phyloP scores from a whole-genome alignment of 2,329 filamentous ascomycete species.

The Colletotrichum liaoningense region DNA sequence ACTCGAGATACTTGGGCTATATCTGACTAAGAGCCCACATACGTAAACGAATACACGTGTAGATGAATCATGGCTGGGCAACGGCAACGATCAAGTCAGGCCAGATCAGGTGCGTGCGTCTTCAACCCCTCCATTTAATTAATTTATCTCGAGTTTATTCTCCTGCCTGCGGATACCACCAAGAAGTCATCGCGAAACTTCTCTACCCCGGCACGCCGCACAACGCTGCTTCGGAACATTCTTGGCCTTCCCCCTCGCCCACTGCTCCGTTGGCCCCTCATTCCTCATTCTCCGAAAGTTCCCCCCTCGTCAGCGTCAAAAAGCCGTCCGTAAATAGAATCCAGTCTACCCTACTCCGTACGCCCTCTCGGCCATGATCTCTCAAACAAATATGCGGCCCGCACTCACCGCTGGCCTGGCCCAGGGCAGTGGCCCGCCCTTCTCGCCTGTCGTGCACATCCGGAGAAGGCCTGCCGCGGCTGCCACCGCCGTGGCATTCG shows the following conservation, averaged over 20 bases:
- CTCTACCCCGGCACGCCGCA: neutral
- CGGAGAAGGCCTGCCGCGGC: conserved; percentile 21
- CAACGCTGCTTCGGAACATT: neutral
- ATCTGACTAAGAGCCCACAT: neutral
- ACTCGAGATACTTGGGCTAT: neutral
- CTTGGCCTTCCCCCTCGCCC: neutral
- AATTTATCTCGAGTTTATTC: conserved; percentile 12
- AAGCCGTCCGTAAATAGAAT: conserved; percentile 28
- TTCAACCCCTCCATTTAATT: neutral
- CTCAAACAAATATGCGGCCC: conserved; percentile 24
- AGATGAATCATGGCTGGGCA: neutral
- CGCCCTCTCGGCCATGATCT: conserved; percentile 11
- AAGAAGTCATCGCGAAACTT: neutral
- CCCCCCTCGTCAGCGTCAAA: conserved; percentile 11
- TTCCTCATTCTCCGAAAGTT: neutral
- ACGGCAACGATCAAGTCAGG: neutral
- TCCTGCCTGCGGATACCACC: neutral
- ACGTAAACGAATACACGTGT: neutral
- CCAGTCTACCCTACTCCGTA: neutral
- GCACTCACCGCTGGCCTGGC: neutral
- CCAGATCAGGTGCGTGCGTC: neutral
- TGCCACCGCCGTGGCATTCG: neutral
- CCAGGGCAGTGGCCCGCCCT: no score
- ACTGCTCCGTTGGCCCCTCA: neutral
- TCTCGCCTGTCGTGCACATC: conserved; percentile 9